phyloP scores from a whole-genome alignment of 768 basidiomycete genomes.

The Suillus alpinus region DNA sequence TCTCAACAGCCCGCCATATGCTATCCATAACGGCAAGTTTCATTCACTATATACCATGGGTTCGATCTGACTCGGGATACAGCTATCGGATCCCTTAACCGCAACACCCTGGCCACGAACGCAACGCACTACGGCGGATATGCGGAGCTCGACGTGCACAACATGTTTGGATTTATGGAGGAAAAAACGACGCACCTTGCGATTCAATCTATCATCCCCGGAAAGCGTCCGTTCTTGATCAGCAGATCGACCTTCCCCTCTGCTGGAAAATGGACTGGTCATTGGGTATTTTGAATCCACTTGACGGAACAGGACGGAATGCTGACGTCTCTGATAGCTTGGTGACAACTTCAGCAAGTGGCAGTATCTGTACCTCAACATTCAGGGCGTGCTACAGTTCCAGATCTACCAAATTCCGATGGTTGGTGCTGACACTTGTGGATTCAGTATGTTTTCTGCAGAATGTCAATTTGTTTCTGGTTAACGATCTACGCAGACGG shows the following conservation, averaged over 20 bases:
- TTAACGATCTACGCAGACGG: slow-evolving; percentile 17
- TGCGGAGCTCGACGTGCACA: slow-evolving; percentile 66
- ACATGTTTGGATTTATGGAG: slow-evolving; percentile 71
- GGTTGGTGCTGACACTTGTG: slow-evolving; percentile 71
- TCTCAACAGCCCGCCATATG: slow-evolving; percentile 60
- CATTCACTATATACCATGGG: not conserved
- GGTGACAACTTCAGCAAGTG: slow-evolving; percentile 79
- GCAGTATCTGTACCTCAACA: slow-evolving; percentile 66
- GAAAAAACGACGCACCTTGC: slow-evolving; percentile 64
- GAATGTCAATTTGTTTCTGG: not conserved
- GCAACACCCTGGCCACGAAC: slow-evolving; percentile 63
- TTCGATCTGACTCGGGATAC: slow-evolving; percentile 10
- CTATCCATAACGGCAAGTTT: slow-evolving; percentile 65
- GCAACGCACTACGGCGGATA: slow-evolving; percentile 65
- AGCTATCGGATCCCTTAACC: slow-evolving; percentile 53
- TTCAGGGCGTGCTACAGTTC: slow-evolving; percentile 79
- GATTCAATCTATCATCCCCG: slow-evolving; percentile 49
- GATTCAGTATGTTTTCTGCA: slow-evolving; percentile 22
- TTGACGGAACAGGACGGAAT: slow-evolving; percentile 2
- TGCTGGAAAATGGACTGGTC: slow-evolving; percentile 67
- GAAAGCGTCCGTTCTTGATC: slow-evolving; percentile 69
- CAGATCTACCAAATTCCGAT: slow-evolving; percentile 82
- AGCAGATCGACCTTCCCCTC: slow-evolving; percentile 68
- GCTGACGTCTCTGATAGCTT: slow-evolving; percentile 36
- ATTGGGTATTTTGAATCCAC: slow-evolving; percentile 47